Base-by-base conservation (phyloP, 2,329 filamentous ascomycete species). In the Penicillium expansum region DNA sequence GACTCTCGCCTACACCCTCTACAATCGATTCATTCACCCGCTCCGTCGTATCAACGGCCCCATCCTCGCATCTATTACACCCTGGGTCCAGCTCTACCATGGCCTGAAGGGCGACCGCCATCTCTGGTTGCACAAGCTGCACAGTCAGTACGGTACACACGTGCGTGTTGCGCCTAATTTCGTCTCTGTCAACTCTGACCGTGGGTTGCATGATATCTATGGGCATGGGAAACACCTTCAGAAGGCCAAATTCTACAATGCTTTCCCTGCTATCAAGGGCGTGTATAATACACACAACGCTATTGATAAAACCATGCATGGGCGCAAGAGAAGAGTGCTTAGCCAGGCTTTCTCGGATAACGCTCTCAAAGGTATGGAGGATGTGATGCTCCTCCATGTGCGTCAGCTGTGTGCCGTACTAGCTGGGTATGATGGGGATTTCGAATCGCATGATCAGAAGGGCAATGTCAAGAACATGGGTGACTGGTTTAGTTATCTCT, bases 151-250 rank as follows among this genome's bases (percentile, higher is more conserved):
- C 67, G 89, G 89, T 5, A 66, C 59, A 16, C 67, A 85, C 49
- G 88, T 93, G n/a, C 88, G 91, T 29, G 90, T 88, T 62, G 89
- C 88, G 0, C 91, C 91, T 43, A 91, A 91, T 72, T 85, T 84
- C 58, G 77, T 96, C 41, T 90, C 87, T 1, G 84, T 95, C 77
- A 93, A 94, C 79, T 87, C 85, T 53, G 83, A 82, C 59, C 81
- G 82, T 8, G 87, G 88, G 5, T 60, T 73, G 5, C 69, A 72
- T 55, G 74, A 76, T 44, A 76, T 76, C 51, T 76, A 76, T 53
- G 73, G 74, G 1, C 72, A 75, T 42, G 72, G 73, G 5, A 76
- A 76, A 56, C 64, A 67, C 1, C 59, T 76, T n/a, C 67, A 73
- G 52, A 90, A 91, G 75, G 82, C 86, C 39, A 81, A 86, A 63